Percentiles rank a stretch among this genome's conserved stretches.
These are phyloP conservation scores for Phoenix dactylifera DNA, from an alignment of 176 grass and related monocot species.

Conservation along the genomic window DNA sequence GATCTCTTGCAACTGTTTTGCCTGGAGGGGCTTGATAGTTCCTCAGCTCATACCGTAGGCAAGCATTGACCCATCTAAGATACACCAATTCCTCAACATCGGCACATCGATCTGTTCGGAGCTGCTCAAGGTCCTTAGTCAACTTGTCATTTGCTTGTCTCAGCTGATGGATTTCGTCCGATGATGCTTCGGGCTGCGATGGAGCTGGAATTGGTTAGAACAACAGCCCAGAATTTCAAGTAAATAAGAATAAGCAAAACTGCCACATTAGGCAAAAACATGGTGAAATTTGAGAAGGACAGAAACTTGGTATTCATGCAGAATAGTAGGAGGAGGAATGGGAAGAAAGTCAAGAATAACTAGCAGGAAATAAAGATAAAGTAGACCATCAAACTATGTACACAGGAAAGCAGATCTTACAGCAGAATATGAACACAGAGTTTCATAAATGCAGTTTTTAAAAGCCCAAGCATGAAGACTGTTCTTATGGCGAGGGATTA, in stretches of 20 bases:
- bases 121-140: conserved; percentile 59
- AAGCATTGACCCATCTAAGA: conserved; percentile 98
- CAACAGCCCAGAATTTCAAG: conserved; percentile 10
- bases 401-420: too few relatives aligned
- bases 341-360: too few relatives aligned
- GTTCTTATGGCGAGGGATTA: too few relatives aligned
- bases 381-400: too few relatives aligned
- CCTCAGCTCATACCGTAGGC: conserved; percentile 81
- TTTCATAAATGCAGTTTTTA: too few relatives aligned
- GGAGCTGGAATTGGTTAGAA: conserved; percentile 18
- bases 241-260: not conserved
- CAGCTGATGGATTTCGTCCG: conserved; percentile 40
- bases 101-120: conserved; percentile 51
- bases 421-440: too few relatives aligned
- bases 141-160: conserved; percentile 70
- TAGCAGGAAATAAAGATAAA: too few relatives aligned
- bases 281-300: too few relatives aligned
- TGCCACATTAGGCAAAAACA: too few relatives aligned
- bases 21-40: conserved; percentile 40
- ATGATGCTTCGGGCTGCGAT: conserved; percentile 57
- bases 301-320: too few relatives aligned
- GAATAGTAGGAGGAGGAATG: too few relatives aligned
- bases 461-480: too few relatives aligned
- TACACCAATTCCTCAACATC: conserved; percentile 96
- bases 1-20: conserved; percentile 59